Base-by-base conservation (phyloP, 768 basidiomycete genomes). In the Phylloporus rhodoxanthus region DNA sequence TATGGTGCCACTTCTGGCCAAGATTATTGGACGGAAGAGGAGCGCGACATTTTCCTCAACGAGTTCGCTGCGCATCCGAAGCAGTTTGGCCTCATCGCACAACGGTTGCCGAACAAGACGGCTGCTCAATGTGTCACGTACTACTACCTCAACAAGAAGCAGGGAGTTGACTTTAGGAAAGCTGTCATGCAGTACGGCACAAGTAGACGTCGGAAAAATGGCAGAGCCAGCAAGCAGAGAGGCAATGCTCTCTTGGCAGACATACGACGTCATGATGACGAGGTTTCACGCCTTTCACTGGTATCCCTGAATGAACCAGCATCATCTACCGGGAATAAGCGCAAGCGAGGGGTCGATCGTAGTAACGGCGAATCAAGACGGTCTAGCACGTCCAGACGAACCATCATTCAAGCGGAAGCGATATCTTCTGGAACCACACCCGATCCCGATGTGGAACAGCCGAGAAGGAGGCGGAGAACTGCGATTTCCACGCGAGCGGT, bases 111-210 rank as follows among this genome's bases (percentile, higher is more conserved):
- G 5, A 77, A 90, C 74, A 97, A 96, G 75, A 85, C 89, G 2
- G 73, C 89, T 1, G 75, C 84, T 0, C 88, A 96, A 75, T 96
- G 93, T 63, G 88, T 97, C 40, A 80, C 85, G 43, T 95, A 82
- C 69, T 98, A 97, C 69, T 98, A 98, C 67, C 73, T 95, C 44
- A 89, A 93, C 71, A 98, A 97, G 77, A 91, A 92, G 70, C 78
- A 77, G 58, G 68, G 77, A 32, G 89, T 93, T 61, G 86, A 93
- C 68, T 94, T 92, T 69, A 81, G 88, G 48, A 80, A 83, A 56
- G 81, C 87, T 14, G 75, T 91, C 20, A 71, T 81, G 41, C 79
- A 78, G 57, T 78, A 80, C 54, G 84, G 80, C 13, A 78, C 81
- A 1, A 81, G 78, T 51, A 85, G 84, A 60, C 77, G 85, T 37